Conservation (phyloP, 2,329 filamentous ascomycete species). For the Colletotrichum gloeosporioides region DNA sequence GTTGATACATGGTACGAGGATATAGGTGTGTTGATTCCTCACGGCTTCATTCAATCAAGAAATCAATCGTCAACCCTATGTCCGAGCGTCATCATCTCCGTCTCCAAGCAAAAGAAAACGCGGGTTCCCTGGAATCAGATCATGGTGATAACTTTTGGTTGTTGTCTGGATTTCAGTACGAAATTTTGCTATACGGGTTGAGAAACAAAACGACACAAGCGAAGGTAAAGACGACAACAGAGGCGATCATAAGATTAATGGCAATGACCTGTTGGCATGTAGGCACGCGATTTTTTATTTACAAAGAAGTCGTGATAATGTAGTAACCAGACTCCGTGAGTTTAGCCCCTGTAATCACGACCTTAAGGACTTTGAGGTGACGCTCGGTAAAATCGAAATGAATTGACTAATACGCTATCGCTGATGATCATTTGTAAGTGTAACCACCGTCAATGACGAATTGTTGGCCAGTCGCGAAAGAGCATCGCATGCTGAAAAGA, state of each 20-base stretch:
- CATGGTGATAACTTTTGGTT: background rate
- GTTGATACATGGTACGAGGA: background rate
- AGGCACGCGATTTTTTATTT: background rate
- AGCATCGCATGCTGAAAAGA: background rate
- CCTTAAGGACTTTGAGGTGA: accelerated
- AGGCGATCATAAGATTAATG: background rate
- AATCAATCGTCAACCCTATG: background rate
- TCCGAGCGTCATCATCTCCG: background rate
- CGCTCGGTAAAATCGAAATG: background rate
- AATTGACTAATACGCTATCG: background rate
- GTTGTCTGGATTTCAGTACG: accelerated
- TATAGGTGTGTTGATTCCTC: accelerated
- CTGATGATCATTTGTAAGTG: background rate
- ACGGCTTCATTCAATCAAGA: background rate
- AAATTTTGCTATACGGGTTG: background rate
- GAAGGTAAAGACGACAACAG: background rate
- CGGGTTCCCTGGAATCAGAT: background rate
- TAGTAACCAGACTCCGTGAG: background rate
- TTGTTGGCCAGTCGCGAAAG: background rate
- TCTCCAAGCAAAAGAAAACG: background rate
- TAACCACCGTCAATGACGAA: background rate
- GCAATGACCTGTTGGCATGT: background rate
- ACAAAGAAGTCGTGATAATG: background rate
- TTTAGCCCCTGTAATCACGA: background rate
- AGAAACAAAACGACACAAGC: background rate